These are phyloP conservation scores for Chondrus crispus DNA, from an alignment of 23 red algal species.

Conservation along the genomic window DNA sequence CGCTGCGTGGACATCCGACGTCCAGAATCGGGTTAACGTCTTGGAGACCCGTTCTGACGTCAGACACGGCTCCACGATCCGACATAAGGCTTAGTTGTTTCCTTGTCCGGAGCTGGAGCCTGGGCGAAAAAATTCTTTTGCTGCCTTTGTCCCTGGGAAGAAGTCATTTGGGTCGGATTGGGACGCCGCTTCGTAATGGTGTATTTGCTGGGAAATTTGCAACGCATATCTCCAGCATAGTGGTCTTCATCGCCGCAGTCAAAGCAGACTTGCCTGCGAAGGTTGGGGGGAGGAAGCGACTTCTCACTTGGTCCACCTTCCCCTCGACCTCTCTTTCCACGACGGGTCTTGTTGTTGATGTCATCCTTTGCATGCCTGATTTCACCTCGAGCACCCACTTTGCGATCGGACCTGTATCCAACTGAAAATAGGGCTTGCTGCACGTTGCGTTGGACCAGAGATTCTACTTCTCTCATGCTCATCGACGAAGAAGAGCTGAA, in stretches of 20 bases:
- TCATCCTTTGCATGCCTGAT: no score
- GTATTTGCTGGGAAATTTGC: not conserved
- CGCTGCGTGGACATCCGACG: not conserved
- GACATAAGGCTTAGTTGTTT: not conserved
- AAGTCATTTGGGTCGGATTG: not conserved
- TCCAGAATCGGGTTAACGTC: conserved; percentile 6
- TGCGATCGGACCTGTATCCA: no score
- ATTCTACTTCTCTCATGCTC: no score
- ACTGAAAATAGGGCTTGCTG: not conserved
- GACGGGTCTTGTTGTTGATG: no score
- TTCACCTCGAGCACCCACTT: no score
- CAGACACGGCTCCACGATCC: not conserved
- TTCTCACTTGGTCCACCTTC: no score
- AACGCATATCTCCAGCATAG: not conserved
- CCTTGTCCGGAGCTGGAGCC: not conserved
- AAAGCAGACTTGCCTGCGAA: no score
- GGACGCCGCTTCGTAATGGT: not conserved
- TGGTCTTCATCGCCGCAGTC: not conserved
- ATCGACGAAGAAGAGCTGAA: no score
- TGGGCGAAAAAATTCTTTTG: not conserved
- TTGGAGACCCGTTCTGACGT: not conserved
- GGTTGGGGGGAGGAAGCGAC: no score
- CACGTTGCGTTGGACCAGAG: not conserved
- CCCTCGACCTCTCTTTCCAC: no score
- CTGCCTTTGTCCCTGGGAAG: not conserved